Evolutionary conservation across 345 rosid genomes (phyloP), one percentile per base, ranked within the genome.

Genomic region (Eucalyptus regnans): DNA sequence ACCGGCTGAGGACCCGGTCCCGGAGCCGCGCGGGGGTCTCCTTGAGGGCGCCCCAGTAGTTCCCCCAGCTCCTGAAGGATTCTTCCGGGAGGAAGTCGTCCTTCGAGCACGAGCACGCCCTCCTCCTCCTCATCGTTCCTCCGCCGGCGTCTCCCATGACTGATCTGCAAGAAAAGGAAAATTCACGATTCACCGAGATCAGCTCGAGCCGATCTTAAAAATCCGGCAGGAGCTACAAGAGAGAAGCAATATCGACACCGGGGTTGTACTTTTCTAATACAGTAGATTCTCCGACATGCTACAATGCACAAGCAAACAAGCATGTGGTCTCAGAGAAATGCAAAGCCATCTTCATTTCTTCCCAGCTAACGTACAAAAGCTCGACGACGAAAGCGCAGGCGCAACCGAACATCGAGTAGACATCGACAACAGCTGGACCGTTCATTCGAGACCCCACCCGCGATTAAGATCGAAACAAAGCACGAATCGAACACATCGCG

Each of bases 1-100:
- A 97, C 51, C 99, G 94, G 58, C 96, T 91, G 87, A 93, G 56
- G 9, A 95, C 27, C 88, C 99, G 92, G 88, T 97, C 95, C 91
- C 88, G 89, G 86, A 97, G 88, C 52, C 99, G 86, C 71, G 86
- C 81, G 49, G 98, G 99, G 13, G 92, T 96, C 87, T 95, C 95
- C 88, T 41, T 90, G 7, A 97, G 90, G 6, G 99, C 99, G 87
- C 52, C 91, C 1, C 90, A 18, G 90, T 97, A 97, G 90, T 93
- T 96, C 14, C 92, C 93, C 88, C 92, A 90, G 92, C 92, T 96
- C 92, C 91, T 54, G 90, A 97, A 96, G 86, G 99, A 97, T 88
- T 96, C 98, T 31, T 95, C 99, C 0, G 99, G 99, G 20, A 97
- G 91, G 91, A 97, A 97, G 91, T 96, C 98, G 22, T 90, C 90